Evolutionary conservation across 139 green algal genomes (phyloP).

Genomic region (Parachlorella kessleri): DNA sequence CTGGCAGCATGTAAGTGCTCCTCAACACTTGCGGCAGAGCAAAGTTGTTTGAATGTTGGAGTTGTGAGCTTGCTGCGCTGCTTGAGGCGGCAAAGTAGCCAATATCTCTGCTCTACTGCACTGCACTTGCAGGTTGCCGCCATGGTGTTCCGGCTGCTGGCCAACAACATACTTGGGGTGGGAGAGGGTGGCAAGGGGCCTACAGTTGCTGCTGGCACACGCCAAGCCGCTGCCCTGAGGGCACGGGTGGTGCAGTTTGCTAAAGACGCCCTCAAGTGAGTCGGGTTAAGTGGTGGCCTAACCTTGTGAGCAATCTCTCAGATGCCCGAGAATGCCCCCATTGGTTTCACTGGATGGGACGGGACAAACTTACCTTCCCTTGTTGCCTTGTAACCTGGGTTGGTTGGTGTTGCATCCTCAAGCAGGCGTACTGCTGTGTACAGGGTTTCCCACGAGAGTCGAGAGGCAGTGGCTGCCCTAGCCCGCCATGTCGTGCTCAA

Average conservation of each 20-base stretch:
- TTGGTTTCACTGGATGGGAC: too few relatives aligned
- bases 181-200: background rate
- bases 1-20: too few relatives aligned
- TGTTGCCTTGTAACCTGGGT: too few relatives aligned
- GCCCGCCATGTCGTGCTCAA: slow-evolving; percentile 59
- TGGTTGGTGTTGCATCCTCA: too few relatives aligned
- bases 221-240: slow-evolving; percentile 19
- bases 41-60: too few relatives aligned
- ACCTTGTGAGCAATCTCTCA: background rate
- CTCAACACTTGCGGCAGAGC: too few relatives aligned
- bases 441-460: slow-evolving; percentile 24
- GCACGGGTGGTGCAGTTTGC: slow-evolving; percentile 39
- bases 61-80: too few relatives aligned
- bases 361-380: too few relatives aligned
- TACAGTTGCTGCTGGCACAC: background rate
- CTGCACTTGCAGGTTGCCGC: slow-evolving; percentile 14
- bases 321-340: too few relatives aligned
- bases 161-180: slow-evolving; percentile 36
- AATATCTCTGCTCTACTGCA: background rate
- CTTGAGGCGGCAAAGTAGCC: too few relatives aligned
- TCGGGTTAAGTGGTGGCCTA: background rate
- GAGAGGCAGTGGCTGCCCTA: slow-evolving; percentile 53
- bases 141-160: slow-evolving; percentile 50
- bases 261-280: slow-evolving; percentile 37
- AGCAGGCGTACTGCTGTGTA: background rate